Evolutionary conservation across 805 yeast genomes (phyloP), one percentile per base, ranked within the genome.

Genomic region (Wickerhamiella nectarea): DNA sequence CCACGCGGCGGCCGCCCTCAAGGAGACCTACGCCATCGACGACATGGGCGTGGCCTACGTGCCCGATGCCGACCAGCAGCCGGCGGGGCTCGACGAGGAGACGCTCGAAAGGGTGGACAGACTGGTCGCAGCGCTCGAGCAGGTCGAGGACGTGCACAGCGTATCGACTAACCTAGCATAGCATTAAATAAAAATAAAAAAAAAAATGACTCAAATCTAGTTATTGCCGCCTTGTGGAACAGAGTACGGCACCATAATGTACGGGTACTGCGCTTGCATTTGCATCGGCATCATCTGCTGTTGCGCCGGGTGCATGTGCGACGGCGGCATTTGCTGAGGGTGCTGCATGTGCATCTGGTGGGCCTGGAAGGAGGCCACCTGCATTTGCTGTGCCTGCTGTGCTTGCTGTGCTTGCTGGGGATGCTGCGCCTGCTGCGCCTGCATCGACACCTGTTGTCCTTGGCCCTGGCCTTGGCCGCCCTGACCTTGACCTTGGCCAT

Each of bases 81-180:
- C 65, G 48, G 76, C 76, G 3, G 71, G 67, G 9, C 70, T 78
- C 24, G 68, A 71, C 45, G 75, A 67, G 20, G 85, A 75, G 3
- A 62, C 68, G 6, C 65, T 60, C 46, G 70, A 67, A 47, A 67
- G 68, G 29, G 70, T 75, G 52, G 70, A 70, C 12, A 80, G 75
- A 54, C 74, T 86, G 28, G 59, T 79, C 26, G 64, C 59, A 18
- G 67, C 68, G 38, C 65, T 89, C 37, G 93, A 84, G 43, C 84
- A 78, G 26, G 64, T 85, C n/a, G 85, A 80, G 40, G 97, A 91
- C 53, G 82, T 89, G 17, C 76, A 84, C 6, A 84, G 75, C 49
- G 75, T 82, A 47, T 83, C 82, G 62, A 72, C 83, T 24, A 89
- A 85, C 57, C 17, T 65, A 74, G 51, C 69, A 19, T 9, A 34